Conservation (phyloP, 305 asterid genomes). For the Solanum hybrid region DNA sequence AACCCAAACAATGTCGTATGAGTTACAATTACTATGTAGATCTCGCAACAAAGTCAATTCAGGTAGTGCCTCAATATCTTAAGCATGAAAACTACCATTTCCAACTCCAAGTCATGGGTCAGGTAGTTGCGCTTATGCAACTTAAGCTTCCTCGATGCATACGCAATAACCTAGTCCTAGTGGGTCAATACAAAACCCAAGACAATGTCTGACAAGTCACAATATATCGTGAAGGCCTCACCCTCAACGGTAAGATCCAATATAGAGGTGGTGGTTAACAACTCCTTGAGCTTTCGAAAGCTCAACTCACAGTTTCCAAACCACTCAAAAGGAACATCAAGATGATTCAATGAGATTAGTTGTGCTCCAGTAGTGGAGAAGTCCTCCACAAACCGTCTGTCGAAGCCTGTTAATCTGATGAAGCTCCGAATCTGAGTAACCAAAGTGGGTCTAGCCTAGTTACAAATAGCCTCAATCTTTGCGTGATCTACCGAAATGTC, state of each 20-base stretch:
- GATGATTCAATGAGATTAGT: background rate
- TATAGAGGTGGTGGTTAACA: background rate
- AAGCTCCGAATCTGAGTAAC: background rate
- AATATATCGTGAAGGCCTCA: background rate
- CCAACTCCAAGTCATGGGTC: background rate
- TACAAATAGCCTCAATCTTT: background rate
- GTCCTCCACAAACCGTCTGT: background rate
- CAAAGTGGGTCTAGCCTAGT: background rate
- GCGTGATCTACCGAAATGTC: background rate
- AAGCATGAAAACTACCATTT: background rate
- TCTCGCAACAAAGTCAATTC: background rate
- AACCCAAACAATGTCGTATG: background rate
- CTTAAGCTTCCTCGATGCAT: background rate
- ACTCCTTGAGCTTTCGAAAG: background rate
- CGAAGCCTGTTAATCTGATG: background rate
- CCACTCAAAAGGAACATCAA: background rate
- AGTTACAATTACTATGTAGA: background rate
- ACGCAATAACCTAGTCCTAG: accelerated
- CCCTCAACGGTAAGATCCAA: background rate
- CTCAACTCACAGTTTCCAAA: background rate
- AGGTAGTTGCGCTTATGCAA: background rate
- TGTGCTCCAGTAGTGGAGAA: background rate
- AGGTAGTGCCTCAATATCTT: background rate
- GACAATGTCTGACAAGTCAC: background rate
- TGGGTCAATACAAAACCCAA: background rate